These are phyloP conservation scores for Verticillium nubilum DNA, from an alignment of 2,329 filamentous ascomycete genomes.

Conservation along the genomic window DNA sequence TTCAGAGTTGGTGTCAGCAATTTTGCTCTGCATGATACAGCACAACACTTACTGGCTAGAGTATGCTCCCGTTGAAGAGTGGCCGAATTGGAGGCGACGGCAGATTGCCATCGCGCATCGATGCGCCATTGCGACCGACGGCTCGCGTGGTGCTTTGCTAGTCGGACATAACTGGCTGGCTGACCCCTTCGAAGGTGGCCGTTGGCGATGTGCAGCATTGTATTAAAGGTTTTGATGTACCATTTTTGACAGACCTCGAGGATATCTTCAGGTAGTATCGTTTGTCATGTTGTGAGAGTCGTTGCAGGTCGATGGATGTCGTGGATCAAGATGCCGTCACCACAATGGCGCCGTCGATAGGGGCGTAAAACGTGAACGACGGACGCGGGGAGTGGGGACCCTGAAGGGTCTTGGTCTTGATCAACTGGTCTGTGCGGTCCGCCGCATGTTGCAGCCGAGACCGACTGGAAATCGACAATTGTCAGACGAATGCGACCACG, in stretches of 20 bases:
- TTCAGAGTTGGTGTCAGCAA: constrained; percentile 15
- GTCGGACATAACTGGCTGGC: constrained; percentile 42
- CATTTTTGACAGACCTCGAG: background rate
- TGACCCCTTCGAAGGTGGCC: constrained; percentile 34
- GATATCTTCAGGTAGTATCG: background rate
- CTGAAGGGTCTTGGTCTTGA: background rate
- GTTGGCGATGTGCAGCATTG: constrained; percentile 9
- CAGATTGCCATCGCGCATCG: constrained; percentile 39
- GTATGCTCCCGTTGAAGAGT: constrained; percentile 15
- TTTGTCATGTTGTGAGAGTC: background rate
- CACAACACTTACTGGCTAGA: constrained; percentile 33
- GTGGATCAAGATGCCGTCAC: background rate
- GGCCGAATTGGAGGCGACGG: constrained; percentile 18
- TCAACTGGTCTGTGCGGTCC: background rate
- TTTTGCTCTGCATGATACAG: background rate
- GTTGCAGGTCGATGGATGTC: background rate
- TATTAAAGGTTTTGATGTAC: background rate
- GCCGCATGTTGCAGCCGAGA: background rate
- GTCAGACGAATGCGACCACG: background rate
- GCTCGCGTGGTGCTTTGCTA: constrained; percentile 43
- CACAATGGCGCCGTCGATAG: background rate
- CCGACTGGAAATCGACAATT: background rate
- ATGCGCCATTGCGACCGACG: constrained; percentile 26
- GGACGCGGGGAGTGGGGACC: background rate
- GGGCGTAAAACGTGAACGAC: background rate